Percentiles rank a stretch among this genome's conserved stretches.
Evolutionary conservation across 2,329 filamentous ascomycete genomes (phyloP).

Genomic region (Domatiomyces catenatus): DNA sequence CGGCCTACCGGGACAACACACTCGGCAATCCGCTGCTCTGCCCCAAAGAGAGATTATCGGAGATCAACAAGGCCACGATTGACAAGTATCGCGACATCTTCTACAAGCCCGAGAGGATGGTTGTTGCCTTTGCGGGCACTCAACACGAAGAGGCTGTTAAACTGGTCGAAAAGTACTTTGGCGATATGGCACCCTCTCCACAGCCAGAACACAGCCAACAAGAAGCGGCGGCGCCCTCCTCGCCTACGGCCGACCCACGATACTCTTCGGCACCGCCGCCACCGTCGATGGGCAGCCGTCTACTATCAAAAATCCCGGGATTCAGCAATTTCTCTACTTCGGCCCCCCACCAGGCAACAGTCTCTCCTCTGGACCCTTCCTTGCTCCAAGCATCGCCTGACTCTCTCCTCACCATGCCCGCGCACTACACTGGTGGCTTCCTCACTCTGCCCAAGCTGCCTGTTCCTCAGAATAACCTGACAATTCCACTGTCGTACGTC

Average conservation of each 20-base stretch:
- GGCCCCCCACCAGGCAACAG: slow-evolving; percentile 45
- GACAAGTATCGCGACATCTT: slow-evolving; percentile 67
- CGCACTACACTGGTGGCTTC: slow-evolving; percentile 89
- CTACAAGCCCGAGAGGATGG: slow-evolving; percentile 78
- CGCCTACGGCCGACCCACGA: slow-evolving; percentile 1
- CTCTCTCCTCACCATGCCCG: slow-evolving; percentile 46
- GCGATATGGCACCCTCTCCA: slow-evolving; percentile 54
- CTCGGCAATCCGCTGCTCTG: slow-evolving; percentile 86
- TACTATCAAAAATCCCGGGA: slow-evolving; percentile 75
- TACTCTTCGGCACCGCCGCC: slow-evolving; percentile 22
- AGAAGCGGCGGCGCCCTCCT: neutral
- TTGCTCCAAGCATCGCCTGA: slow-evolving; percentile 28
- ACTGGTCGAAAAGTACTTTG: slow-evolving; percentile 73
- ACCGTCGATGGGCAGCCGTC: slow-evolving; percentile 26
- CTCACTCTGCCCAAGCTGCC: slow-evolving; percentile 69
- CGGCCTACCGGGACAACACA: slow-evolving; percentile 91
- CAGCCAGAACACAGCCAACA: slow-evolving; percentile 12
- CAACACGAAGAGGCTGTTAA: slow-evolving; percentile 64
- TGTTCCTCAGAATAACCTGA: slow-evolving; percentile 58
- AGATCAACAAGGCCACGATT: slow-evolving; percentile 60
- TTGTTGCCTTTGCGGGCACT: slow-evolving; percentile 88
- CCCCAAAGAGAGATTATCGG: slow-evolving; percentile 61
- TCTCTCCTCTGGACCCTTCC: slow-evolving; percentile 37
- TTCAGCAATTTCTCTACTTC: slow-evolving; percentile 78
- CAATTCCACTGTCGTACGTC: slow-evolving; percentile 75